Percentiles rank a stretch among this genome's conserved stretches.
phyloP scores from a whole-genome alignment of 1,284 basidiomycete species.

The Heterobasidion annosum region DNA sequence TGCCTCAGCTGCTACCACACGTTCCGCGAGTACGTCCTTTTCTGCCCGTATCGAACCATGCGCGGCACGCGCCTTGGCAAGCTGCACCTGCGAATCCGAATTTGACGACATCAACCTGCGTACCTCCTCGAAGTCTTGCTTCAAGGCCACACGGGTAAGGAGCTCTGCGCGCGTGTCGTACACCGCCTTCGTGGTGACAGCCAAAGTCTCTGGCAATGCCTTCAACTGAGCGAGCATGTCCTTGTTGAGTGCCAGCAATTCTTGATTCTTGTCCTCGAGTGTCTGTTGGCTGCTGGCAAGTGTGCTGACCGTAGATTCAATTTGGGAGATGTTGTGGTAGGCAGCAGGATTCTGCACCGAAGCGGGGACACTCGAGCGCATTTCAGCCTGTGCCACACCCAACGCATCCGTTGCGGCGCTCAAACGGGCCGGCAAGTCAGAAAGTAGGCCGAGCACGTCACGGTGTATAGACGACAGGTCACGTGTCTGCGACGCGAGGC shows the following conservation, averaged over 20 bases:
- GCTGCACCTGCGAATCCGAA: slow-evolving; percentile 57
- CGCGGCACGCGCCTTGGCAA: slow-evolving; percentile 64
- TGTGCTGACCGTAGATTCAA: slow-evolving; percentile 37
- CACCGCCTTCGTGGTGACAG: slow-evolving; percentile 42
- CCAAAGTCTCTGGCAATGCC: slow-evolving; percentile 47
- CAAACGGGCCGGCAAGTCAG: slow-evolving; percentile 34
- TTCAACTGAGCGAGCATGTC: slow-evolving; percentile 43
- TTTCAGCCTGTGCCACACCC: slow-evolving; percentile 23
- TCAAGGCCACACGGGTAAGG: slow-evolving; percentile 41
- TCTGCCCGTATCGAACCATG: slow-evolving; percentile 75
- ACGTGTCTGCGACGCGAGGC: slow-evolving; percentile 32
- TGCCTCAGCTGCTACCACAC: slow-evolving; percentile 44
- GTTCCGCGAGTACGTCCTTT: slow-evolving; percentile 62
- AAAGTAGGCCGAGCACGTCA: slow-evolving; percentile 26
- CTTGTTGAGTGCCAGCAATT: slow-evolving; percentile 39
- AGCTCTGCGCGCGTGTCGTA: slow-evolving; percentile 57
- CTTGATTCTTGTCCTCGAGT: slow-evolving; percentile 37
- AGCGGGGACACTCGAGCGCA: slow-evolving; percentile 16
- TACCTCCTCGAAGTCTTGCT: slow-evolving; percentile 61
- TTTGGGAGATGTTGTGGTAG: slow-evolving; percentile 21
- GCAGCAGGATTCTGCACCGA: slow-evolving; percentile 12
- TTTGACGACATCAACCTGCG: slow-evolving; percentile 43
- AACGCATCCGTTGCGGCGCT: slow-evolving; percentile 31
- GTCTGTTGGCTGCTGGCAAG: slow-evolving; percentile 33
- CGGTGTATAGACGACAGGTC: slow-evolving; percentile 19